Base-by-base conservation (phyloP, 179 eudicot genomes). In the Kewa caespitosa region DNA sequence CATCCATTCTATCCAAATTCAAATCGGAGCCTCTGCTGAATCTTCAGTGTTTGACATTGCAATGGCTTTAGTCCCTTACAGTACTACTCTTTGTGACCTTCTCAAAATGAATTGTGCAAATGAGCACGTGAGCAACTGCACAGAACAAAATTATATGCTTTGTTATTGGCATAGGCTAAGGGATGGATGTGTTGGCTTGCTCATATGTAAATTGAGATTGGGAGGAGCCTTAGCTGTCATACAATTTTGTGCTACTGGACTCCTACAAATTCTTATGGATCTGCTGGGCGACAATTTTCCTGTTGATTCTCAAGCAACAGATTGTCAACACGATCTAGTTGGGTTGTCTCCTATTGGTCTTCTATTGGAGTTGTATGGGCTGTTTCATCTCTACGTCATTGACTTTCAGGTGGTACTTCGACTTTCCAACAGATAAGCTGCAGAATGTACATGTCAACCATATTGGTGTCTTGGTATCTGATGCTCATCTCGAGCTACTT, bases 151-250 rank as follows among this genome's bases (percentile, higher is more conserved):
- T 76, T 80, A 78, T 59, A 84, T 75, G 90, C 90, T 94, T 71
- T 94, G 98, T 22, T 79, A 85, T 74, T 90, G 98, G 96, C 92
- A 91, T 88, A 98, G 99, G 67, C 54, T 89, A 41, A 89, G 90
- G 75, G 99, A 96, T 84, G 99, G 98, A 57, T 89, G 87, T 85
- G 86, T 89, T 73, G 99, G 99, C 75, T 82, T 96, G 81, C 83
- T 94, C 79, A 96, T 90, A 42, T 86, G 83, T 65, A 88, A 92
- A 81, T 78, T 96, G 79, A 94, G 87, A 83, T 87, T 87, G 88
- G 99, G 97, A 81, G 99, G 98, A 36, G 90, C 97, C 30, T 77
- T 91, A 74, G 96, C 98, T 72, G 92, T 92, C 72, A 94, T 91
- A 77, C 98, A 96, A 76, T 80, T 86, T 68, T 92, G 97, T 87